A percentile compares a stretch with the other conserved stretches of the same genome.
These are phyloP conservation scores for Cladophialophora yegresii DNA, from an alignment of 2,329 filamentous ascomycete species.

Conservation along the genomic window DNA sequence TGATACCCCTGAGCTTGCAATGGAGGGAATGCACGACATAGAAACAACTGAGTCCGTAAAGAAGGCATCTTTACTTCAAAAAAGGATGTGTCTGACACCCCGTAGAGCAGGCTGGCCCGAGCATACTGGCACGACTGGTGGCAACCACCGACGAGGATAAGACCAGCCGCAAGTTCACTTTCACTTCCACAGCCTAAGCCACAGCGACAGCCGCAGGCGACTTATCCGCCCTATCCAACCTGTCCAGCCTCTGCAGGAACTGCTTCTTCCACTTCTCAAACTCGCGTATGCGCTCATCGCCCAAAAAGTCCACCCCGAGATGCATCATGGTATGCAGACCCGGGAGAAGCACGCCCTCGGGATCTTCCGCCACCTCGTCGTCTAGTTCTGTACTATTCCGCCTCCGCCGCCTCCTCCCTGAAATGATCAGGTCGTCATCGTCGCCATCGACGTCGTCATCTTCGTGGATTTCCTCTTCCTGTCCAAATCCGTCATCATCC, in stretches of 20 bases:
- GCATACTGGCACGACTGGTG: too few relatives aligned
- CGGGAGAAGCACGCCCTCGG: constrained; percentile 45
- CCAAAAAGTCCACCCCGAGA: constrained; percentile 51
- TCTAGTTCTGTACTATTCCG: not conserved
- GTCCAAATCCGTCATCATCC: constrained; percentile 12
- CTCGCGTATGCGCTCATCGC: constrained; percentile 47
- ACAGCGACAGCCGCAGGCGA: not conserved
- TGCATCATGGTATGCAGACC: constrained; percentile 56
- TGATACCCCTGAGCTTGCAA: too few relatives aligned
- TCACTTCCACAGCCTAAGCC: constrained; percentile 10
- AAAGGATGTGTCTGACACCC: not conserved
- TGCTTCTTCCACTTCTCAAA: constrained; percentile 49
- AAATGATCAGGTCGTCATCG: constrained; percentile 17
- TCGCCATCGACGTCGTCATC: constrained; percentile 35
- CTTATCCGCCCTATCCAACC: constrained; percentile 39
- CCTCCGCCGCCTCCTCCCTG: not conserved
- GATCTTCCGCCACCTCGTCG: constrained; percentile 39
- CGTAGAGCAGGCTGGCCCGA: not conserved
- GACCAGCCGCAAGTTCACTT: constrained; percentile 3
- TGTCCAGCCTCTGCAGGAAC: constrained; percentile 45
- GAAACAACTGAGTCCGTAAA: not conserved
- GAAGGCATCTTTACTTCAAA: not conserved
- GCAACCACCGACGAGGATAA: not conserved
- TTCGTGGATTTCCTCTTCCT: not conserved
- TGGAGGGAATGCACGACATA: too few relatives aligned